Evolutionary conservation across 768 basidiomycete species (phyloP), one percentile per base, ranked within the genome.

Genomic region (Terana coerulea): DNA sequence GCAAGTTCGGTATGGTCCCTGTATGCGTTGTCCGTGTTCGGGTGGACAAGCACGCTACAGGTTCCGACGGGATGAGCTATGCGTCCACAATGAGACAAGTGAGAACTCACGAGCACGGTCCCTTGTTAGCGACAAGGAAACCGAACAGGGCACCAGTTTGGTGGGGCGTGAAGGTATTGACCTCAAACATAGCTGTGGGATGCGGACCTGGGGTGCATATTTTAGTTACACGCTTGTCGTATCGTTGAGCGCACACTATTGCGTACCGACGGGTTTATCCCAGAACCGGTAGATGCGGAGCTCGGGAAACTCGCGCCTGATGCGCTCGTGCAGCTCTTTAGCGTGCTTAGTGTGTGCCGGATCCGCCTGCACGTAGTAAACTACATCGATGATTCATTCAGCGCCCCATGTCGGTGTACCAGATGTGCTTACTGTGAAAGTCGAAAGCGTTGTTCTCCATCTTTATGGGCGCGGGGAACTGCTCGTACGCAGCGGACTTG

Each of bases 111-210:
- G 84, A 86, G 72, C 79, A 81, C 7, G 84, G 81, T 10, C 86
- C 86, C 6, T 84, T 77, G 62, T 86, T 72, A 28, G 86, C 81
- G 15, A 74, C 77, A 15, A 87, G 74, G 78, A 79, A 88, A 3
- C 80, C 73, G 60, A 88, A 86, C 11, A 88, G 65, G 1, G 83
- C 76, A 0, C 86, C 86, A 0, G 82, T 86, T 60, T 87, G 79
- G 57, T 81, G 82, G 9, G 85, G 85, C 28, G 58, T 79, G 64
- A 81, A 80, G 1, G 78, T 80, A 61, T 88, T 80, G 52, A 86
- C 76, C 62, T 88, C 78, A 59, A 87, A 88, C 84, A 86, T 86
- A 6, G 82, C 75, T 8, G 77, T 79, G 0, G 86, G 81, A 57
- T 88, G 86, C 0, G 84, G 86, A 1, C 81, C 80, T 77, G 53